These are phyloP conservation scores for Phaffomyces thermotolerans DNA, from an alignment of 805 yeast species.

Conservation along the genomic window DNA sequence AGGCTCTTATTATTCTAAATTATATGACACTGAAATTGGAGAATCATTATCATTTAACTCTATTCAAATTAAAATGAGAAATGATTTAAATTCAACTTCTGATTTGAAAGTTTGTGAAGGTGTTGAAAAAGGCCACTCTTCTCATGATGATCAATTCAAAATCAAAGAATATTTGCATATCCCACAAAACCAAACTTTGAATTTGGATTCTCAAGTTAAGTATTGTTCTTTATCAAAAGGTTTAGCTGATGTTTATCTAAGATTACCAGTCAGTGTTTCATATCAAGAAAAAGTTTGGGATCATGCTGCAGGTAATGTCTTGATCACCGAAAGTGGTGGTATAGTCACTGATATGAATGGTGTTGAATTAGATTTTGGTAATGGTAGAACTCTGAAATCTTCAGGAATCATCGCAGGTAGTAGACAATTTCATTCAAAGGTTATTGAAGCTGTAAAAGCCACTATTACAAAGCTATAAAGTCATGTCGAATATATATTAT, in stretches of 20 bases:
- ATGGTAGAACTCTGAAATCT: slow-evolving; percentile 71
- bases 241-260: slow-evolving; percentile 83
- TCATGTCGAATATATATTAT: background rate
- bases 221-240: slow-evolving; percentile 90
- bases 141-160: slow-evolving; percentile 75
- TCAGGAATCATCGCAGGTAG: slow-evolving; percentile 90
- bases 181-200: slow-evolving; percentile 50
- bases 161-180: slow-evolving; percentile 65
- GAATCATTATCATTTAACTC: slow-evolving; percentile 27
- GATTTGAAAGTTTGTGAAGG: slow-evolving; percentile 78
- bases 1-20: slow-evolving; percentile 49
- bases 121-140: slow-evolving; percentile 91
- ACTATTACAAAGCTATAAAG: slow-evolving; percentile 6
- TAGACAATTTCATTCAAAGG: slow-evolving; percentile 24
- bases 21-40: slow-evolving; percentile 29
- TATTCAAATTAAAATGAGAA: slow-evolving; percentile 43
- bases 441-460: slow-evolving; percentile 24
- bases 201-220: slow-evolving; percentile 93
- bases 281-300: slow-evolving; percentile 98
- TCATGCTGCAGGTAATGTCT: slow-evolving; percentile 91
- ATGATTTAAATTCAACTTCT: slow-evolving; percentile 33
- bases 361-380: slow-evolving; percentile 66
- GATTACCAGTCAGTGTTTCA: slow-evolving; percentile 69
- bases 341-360: slow-evolving; percentile 81
- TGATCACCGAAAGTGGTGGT: slow-evolving; percentile 89